Evolutionary conservation across 345 rosid species (phyloP), one percentile per base, ranked within the genome.

Genomic region (Brassica rapa): DNA sequence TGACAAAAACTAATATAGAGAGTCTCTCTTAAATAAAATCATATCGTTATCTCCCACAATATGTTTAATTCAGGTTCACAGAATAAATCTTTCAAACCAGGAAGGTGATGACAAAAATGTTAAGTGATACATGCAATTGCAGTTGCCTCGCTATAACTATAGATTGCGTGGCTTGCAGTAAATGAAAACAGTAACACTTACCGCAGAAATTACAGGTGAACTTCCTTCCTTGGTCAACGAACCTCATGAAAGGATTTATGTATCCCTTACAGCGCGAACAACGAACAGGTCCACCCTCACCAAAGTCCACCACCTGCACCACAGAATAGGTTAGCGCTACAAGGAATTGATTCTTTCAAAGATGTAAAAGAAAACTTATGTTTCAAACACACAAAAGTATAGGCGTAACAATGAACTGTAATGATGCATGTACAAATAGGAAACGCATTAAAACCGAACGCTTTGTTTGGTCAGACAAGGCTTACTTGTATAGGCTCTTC

Each of bases 211-310:
- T 94, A 78, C 97, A 94, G 82, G 87, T 84, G 86, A 92, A 94
- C 73, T 83, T 86, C 82, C 87, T 89, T 79, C 98, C 98, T 74
- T 90, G 98, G 83, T 94, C 96, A 82, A 88, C 81, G 79, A 94
- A 92, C 84, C 85, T 92, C 97, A 90, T 88, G 77, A 92, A 87
- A 86, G 97, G 98, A 82, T 94, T 94, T 83, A 90, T 86, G 83
- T 94, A 94, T 23, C 92, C 98, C 85, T 94, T 94, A 86, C 97
- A 94, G 71, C 92, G 91, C 77, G 96, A 88, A 87, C 97, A 94
- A 76, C 97, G 88, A 21, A 94, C 90, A 41, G 96, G 98, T 65
- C 97, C 97, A 75, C 85, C 74, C 79, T 94, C 97, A 63, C 98
- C 98, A 72, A 94, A 94, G 84, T 94, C 98, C 73, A 92, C 97